Evolutionary conservation across 2,329 filamentous ascomycete species (phyloP).

Genomic region (Trematosphaeria pertusa): DNA sequence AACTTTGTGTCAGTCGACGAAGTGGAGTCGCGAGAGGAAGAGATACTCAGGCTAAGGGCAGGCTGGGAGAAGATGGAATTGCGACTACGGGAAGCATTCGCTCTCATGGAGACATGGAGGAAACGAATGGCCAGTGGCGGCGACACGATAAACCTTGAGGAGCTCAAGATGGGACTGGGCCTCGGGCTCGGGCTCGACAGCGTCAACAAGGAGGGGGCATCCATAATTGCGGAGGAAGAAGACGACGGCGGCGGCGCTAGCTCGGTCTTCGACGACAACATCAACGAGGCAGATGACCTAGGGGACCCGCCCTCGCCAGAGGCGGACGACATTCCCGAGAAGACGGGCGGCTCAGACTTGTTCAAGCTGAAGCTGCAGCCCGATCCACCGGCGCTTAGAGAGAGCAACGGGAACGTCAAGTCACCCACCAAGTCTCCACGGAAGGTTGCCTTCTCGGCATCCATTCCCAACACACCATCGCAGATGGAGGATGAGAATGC

Average conservation of each 20-base stretch:
- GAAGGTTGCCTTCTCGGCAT: constrained; percentile 48
- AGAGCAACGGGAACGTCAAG: constrained; percentile 43
- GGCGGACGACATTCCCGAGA: constrained; percentile 24
- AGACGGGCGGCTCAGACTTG: constrained; percentile 32
- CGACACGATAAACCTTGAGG: constrained; percentile 69
- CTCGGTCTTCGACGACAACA: constrained; percentile 40
- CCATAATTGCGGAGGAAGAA: constrained; percentile 32
- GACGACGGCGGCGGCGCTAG: constrained; percentile 34
- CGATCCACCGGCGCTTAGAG: constrained; percentile 39
- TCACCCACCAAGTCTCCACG: constrained; percentile 46
- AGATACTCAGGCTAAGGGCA: constrained; percentile 80
- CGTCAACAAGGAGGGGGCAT: constrained; percentile 37
- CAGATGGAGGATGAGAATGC: constrained; percentile 41
- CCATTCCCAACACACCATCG: constrained; percentile 43
- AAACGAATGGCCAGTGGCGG: constrained; percentile 77
- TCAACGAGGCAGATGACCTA: constrained; percentile 27
- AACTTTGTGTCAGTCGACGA: constrained; percentile 96
- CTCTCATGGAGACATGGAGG: constrained; percentile 92
- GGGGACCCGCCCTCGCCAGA: constrained; percentile 34
- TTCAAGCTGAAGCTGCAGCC: constrained; percentile 44
- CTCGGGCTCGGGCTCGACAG: constrained; percentile 59
- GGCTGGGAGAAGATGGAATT: constrained; percentile 95
- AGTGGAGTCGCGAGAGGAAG: constrained; percentile 88
- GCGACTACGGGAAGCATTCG: constrained; percentile 87
- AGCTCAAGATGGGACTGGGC: constrained; percentile 66